Conservation (phyloP, 805 yeast species). For the Komagataella phaffii region DNA sequence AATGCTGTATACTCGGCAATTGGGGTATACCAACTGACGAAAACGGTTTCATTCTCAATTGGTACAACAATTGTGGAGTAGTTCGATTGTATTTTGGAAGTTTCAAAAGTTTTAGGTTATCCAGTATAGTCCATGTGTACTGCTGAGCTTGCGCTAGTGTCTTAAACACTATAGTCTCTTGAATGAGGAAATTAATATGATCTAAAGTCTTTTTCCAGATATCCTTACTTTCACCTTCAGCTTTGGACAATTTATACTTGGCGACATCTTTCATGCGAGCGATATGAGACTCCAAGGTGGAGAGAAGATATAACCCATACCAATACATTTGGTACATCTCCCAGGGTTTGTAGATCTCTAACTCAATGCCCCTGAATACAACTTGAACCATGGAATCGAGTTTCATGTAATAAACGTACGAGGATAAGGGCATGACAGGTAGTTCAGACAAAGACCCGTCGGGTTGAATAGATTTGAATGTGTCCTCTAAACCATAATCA, state of each 20-base stretch:
- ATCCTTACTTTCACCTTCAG: constrained; percentile 32
- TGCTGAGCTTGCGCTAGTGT: constrained; percentile 10
- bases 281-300: constrained; percentile 27
- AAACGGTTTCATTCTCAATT: constrained; percentile 66
- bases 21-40: constrained; percentile 70
- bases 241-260: constrained; percentile 31
- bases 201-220: constrained; percentile 17
- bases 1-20: constrained; percentile 28
- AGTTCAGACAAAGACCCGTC: constrained; percentile 13
- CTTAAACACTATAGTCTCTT: constrained; percentile 11
- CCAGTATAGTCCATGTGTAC: constrained; percentile 2
- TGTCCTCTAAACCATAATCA: constrained; percentile 19
- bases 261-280: constrained; percentile 23
- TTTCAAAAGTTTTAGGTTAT: constrained; percentile 7
- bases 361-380: constrained; percentile 61
- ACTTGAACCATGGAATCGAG: constrained; percentile 59
- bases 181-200: constrained; percentile 17
- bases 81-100: constrained; percentile 16
- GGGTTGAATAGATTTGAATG: constrained; percentile 14
- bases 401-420: constrained; percentile 58
- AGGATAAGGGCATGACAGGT: constrained; percentile 51
- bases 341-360: constrained; percentile 58
- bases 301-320: constrained; percentile 41
- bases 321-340: constrained; percentile 60
- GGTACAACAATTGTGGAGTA: constrained; percentile 24